phyloP scores from a whole-genome alignment of 495 filamentous ascomycete species.

The Cladorrhinum samala region DNA sequence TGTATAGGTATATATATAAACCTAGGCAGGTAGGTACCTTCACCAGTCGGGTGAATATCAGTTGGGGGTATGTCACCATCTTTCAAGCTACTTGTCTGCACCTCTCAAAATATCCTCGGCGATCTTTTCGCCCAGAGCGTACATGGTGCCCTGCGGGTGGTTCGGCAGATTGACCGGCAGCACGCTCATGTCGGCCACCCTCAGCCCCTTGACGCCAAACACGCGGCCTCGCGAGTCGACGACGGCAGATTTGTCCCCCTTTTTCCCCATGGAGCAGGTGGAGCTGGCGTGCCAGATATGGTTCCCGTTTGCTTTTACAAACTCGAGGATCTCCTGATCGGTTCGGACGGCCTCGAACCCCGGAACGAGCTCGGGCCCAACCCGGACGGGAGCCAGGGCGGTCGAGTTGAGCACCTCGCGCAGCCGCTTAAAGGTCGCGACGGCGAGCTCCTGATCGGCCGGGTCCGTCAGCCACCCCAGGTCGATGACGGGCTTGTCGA shows the following conservation, averaged over 20 bases:
- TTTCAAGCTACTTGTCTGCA: too few species aligned
- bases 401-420: background rate
- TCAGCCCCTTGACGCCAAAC: slow-evolving; percentile 44
- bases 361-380: background rate
- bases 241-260: slow-evolving; percentile 40
- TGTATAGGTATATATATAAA: too few species aligned
- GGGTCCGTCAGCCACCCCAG: slow-evolving; percentile 40
- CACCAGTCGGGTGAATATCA: too few species aligned
- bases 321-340: slow-evolving; percentile 1
- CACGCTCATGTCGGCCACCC: slow-evolving; percentile 37
- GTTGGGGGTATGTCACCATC: too few species aligned
- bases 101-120: slow-evolving; percentile 10
- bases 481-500: slow-evolving; percentile 41
- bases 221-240: slow-evolving; percentile 45
- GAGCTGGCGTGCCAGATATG: slow-evolving; percentile 45
- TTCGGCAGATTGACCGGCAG: slow-evolving; percentile 45
- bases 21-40: too few species aligned
- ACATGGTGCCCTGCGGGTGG: slow-evolving; percentile 38
- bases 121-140: slow-evolving; percentile 37
- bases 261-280: slow-evolving; percentile 43
- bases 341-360: background rate
- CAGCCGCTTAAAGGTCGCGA: slow-evolving; percentile 40
- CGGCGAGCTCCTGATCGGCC: slow-evolving; percentile 37
- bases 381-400: background rate
- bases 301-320: slow-evolving; percentile 31